Base-by-base conservation (phyloP, 441 rosid genomes). In the California macrophylla region DNA sequence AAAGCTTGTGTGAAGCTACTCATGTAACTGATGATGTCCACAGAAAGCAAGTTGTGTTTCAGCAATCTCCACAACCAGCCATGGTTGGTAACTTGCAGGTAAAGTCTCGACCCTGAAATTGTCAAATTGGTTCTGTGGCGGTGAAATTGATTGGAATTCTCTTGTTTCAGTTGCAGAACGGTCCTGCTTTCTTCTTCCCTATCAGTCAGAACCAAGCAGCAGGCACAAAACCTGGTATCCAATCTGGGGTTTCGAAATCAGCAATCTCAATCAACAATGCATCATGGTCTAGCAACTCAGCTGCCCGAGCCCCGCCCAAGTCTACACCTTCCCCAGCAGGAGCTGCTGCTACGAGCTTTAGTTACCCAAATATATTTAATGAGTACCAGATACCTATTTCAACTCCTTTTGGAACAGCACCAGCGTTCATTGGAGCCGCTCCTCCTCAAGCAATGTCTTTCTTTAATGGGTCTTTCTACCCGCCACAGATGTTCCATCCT, bases 171-270 rank as follows among this genome's bases (percentile, higher is more conserved):
- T 54, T 54, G 68, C 76, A 85, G 86, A 80, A 77, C 66, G 81
- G 76, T 34, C 81, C 79, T 67, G 74, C 82, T 72, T 81, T 79
- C 64, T 63, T 73, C 77, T 76, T 70, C 75, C 84, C 82, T 24
- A 4, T 74, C 66, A 76, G 74, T 78, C 85, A 79, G 66, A 80
- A 81, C 26, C 74, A 76, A 28, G 58, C 69, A 61, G 65, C 67
- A 0, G 1, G 34, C 18, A 12, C 69, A 16, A 65, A 67, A 26
- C 18, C 66, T 9, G 71, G 52, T 63, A 77, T 65, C 75, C 81
- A 74, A 62, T 64, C 73, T 66, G 78, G 71, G 65, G 63, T 80
- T 74, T 68, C 84, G 2, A 75, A 76, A 71, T 74, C 75, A 69
- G 54, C 80, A 66, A 32, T 66, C 67, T 67, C 82, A 25, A 47